Base-by-base conservation (phyloP, 441 rosid genomes). In the Adansonia rubrostipa region DNA sequence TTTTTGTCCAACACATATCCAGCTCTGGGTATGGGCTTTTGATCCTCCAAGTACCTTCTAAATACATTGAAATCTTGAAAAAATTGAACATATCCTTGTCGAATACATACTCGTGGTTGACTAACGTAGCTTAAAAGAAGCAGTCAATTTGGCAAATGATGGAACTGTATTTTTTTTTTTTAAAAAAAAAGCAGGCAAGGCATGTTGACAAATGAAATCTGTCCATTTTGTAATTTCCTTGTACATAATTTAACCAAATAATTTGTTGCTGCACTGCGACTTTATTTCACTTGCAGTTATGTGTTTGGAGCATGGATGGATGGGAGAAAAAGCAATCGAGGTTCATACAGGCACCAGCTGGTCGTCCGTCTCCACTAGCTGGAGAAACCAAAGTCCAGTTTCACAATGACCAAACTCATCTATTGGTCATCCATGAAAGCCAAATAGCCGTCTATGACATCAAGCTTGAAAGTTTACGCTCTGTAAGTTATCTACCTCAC, bases 381-480 rank as follows among this genome's bases (percentile, higher is more conserved):
- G 97, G 97, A n/a, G 93, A 91, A 77, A 91, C 93, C 10, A 88
- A 76, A 78, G 93, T 92, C 73, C 97, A 91, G 78, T 91, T 92
- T 87, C 97, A 91, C 68, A 87, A 85, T 69, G 95, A 92, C 80
- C 93, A 89, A 83, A 75, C 82, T 51, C 97, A 88, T 79, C 68
- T 92, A 22, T 80, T 92, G 84, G 92, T 89, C 44, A 87, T 88
- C 63, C 97, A 92, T 71, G 97, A 91, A 79, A 88, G 88, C 75
- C 95, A 90, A 80, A 82, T 91, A 69, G 88, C 90, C 36, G 73
- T 90, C 54, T 92, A 88, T 81, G 94, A 90, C 74, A 85, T 86
- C 85, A 90, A 88, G 87, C 89, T 92, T 66, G 97, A 92, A 72
- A 89, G 93, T 74, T 78, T 86, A 9, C 8, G 17, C 22, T 66